phyloP scores from a whole-genome alignment of 805 yeast genomes.

The Tetrapisispora fleetii region DNA sequence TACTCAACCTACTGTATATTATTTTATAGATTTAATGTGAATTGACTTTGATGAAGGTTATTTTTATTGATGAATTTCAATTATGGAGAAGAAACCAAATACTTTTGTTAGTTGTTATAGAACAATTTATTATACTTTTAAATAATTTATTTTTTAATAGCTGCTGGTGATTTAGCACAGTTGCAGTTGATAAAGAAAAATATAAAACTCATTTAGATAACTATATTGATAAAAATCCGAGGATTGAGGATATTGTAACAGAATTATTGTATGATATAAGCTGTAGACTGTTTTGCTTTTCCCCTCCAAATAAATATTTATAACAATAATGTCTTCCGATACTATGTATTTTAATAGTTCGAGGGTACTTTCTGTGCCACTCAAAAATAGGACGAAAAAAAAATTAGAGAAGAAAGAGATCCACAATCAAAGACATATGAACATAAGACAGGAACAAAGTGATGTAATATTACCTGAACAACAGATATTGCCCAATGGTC shows the following conservation, averaged over 20 bases:
- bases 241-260: too few relatives aligned
- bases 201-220: neutral
- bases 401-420: constrained; percentile 4
- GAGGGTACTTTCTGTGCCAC: constrained; percentile 3
- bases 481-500: constrained; percentile 26
- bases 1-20: too few relatives aligned
- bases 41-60: too few relatives aligned
- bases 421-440: neutral
- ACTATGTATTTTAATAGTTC: constrained; percentile 6
- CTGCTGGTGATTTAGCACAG: too few relatives aligned
- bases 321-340: constrained; percentile 4
- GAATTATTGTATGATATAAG: too few relatives aligned
- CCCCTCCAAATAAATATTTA: neutral
- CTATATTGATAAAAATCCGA: neutral
- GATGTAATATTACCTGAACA: constrained; percentile 9
- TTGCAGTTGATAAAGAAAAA: neutral
- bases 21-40: too few relatives aligned
- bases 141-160: too few relatives aligned
- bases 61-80: too few relatives aligned
- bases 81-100: neutral
- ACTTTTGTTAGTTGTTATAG: neutral
- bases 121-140: too few relatives aligned
- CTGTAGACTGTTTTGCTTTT: neutral
- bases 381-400: constrained; percentile 1
- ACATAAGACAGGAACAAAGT: constrained; percentile 2